Evolutionary conservation across 331 rosid genomes (phyloP).

Genomic region (Acacia pycnantha): DNA sequence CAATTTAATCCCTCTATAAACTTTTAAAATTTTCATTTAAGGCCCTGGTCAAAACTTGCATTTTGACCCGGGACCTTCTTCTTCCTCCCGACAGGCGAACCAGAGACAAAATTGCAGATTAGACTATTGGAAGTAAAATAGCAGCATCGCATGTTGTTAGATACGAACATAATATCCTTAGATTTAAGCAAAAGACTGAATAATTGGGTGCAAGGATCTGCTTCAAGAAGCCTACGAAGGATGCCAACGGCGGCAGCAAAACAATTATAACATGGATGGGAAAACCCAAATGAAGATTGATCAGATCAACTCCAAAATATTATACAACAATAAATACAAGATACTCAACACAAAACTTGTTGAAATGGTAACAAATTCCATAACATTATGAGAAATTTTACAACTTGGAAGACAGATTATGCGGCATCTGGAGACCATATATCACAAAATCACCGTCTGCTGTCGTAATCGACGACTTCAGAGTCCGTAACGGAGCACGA

Average conservation of each 20-base stretch:
- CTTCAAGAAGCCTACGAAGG: not conserved
- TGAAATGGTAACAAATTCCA: slow-evolving; percentile 3
- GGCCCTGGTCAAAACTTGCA: too few species aligned
- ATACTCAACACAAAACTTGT: not conserved
- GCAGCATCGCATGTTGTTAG: not conserved
- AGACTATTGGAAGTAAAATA: not conserved
- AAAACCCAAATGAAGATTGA: not conserved
- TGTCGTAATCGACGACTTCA: slow-evolving; percentile 34
- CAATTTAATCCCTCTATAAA: too few species aligned
- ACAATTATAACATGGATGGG: not conserved
- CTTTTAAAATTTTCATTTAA: too few species aligned
- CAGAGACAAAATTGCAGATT: too few species aligned
- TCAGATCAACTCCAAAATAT: slow-evolving; percentile 17
- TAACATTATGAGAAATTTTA: not conserved
- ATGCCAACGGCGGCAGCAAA: not conserved
- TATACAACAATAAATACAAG: slow-evolving; percentile 13
- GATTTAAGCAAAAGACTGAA: not conserved
- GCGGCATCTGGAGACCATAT: not conserved
- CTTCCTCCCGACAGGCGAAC: too few species aligned
- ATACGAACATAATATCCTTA: not conserved
- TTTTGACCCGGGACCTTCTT: too few species aligned
- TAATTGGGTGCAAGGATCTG: not conserved
- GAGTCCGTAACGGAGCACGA: slow-evolving; percentile 58
- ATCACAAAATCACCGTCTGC: slow-evolving; percentile 5
- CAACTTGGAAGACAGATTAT: slow-evolving; percentile 3